A percentile compares a stretch with the other conserved stretches of the same genome.
phyloP scores from a whole-genome alignment of 2,329 filamentous ascomycete species.

The Orbilia brochopaga region DNA sequence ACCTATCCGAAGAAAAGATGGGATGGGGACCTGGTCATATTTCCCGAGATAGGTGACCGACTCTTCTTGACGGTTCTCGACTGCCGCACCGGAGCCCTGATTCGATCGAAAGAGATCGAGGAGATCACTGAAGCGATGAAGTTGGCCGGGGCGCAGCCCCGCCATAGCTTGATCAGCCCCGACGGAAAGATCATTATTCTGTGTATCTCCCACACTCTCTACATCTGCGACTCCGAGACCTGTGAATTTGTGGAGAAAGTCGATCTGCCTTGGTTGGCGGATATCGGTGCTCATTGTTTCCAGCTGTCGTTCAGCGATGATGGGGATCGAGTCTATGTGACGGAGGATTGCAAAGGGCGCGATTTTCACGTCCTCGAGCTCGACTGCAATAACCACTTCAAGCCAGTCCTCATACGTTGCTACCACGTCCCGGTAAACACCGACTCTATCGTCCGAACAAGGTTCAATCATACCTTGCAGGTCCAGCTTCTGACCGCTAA shows the following conservation, averaged over 20 bases:
- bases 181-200: constrained; percentile 35
- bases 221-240: constrained; percentile 26
- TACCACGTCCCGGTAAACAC: constrained; percentile 41
- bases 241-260: constrained; percentile 28
- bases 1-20: constrained; percentile 13
- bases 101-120: constrained; percentile 14
- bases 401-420: constrained; percentile 31
- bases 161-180: constrained; percentile 38
- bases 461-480: constrained; percentile 39
- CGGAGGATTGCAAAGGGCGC: constrained; percentile 40
- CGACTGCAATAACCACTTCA: constrained; percentile 27
- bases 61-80: constrained; percentile 36
- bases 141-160: constrained; percentile 14
- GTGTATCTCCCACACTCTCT: constrained; percentile 14
- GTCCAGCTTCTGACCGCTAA: constrained; percentile 27
- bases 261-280: constrained; percentile 35
- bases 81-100: constrained; percentile 19
- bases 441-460: constrained; percentile 30
- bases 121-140: constrained; percentile 21
- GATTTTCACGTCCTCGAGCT: constrained; percentile 44
- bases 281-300: constrained; percentile 19
- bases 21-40: constrained; percentile 2
- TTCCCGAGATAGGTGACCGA: background rate
- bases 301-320: constrained; percentile 40
- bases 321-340: constrained; percentile 30